phyloP scores from a whole-genome alignment of 306 rosid genomes.

The Gillenia trifoliata region DNA sequence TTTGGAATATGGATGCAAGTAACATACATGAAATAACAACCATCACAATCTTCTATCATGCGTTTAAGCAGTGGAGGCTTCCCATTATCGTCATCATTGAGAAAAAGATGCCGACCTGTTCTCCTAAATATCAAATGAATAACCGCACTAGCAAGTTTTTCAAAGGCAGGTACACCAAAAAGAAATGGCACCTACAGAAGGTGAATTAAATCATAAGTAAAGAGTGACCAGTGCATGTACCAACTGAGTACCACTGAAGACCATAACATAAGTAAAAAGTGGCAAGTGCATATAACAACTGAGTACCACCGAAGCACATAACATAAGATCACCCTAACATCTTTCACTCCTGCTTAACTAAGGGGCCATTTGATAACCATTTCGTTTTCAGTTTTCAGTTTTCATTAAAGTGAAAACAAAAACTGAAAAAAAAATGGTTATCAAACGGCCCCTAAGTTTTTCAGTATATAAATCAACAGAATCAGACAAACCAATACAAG shows the following conservation, averaged over 20 bases:
- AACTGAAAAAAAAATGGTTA: no score
- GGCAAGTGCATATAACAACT: background rate
- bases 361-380: no score
- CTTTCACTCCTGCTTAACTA: background rate
- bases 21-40: slow-evolving; percentile 72
- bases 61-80: slow-evolving; percentile 89
- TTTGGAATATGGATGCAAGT: slow-evolving; percentile 10
- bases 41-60: slow-evolving; percentile 69
- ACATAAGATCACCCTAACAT: background rate
- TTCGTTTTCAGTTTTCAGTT: no score
- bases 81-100: slow-evolving; percentile 72
- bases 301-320: background rate
- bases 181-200: slow-evolving; percentile 88
- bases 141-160: slow-evolving; percentile 65
- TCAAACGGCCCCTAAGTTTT: no score
- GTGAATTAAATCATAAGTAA: background rate
- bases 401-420: no score
- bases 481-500: background rate
- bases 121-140: slow-evolving; percentile 93
- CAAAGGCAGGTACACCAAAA: slow-evolving; percentile 81
- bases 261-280: background rate
- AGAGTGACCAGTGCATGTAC: background rate
- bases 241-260: background rate
- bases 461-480: background rate
- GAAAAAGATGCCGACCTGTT: slow-evolving; percentile 96